phyloP scores from a whole-genome alignment of 805 yeast species.

The Lipomyces sp. region DNA sequence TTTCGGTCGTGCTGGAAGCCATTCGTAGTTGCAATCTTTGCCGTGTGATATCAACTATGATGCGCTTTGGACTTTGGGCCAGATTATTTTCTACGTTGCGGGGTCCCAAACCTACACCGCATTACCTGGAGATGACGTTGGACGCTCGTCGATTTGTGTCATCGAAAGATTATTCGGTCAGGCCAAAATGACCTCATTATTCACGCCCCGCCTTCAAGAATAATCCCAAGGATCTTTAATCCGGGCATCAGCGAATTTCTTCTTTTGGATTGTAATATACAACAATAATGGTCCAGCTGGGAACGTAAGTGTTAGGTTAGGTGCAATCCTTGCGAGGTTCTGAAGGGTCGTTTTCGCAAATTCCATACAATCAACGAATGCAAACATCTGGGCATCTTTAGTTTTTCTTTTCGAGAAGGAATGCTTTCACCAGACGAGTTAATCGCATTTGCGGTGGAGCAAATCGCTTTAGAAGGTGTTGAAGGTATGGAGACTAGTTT shows the following conservation, averaged over 20 bases:
- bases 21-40: neutral
- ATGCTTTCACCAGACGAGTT: conserved; percentile 41
- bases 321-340: neutral
- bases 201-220: neutral
- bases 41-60: neutral
- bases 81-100: neutral
- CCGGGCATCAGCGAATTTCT: neutral
- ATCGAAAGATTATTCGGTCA: neutral
- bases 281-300: neutral
- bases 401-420: neutral
- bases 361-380: neutral
- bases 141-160: neutral
- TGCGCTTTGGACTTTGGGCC: neutral
- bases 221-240: neutral
- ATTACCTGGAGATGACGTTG: neutral
- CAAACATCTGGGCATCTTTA: neutral
- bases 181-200: neutral
- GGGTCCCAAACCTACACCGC: neutral
- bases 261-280: neutral
- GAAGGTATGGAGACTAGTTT: conserved; percentile 37
- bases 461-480: conserved; percentile 43
- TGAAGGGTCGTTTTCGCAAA: neutral
- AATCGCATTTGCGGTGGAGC: conserved; percentile 42
- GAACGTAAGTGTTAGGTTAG: neutral
- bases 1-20: conserved; percentile 13